Percentiles rank a stretch among this genome's conserved stretches.
These are phyloP conservation scores for Xenosphaeropsis pyriputrescens DNA, from an alignment of 2,329 filamentous ascomycete species.

Conservation along the genomic window DNA sequence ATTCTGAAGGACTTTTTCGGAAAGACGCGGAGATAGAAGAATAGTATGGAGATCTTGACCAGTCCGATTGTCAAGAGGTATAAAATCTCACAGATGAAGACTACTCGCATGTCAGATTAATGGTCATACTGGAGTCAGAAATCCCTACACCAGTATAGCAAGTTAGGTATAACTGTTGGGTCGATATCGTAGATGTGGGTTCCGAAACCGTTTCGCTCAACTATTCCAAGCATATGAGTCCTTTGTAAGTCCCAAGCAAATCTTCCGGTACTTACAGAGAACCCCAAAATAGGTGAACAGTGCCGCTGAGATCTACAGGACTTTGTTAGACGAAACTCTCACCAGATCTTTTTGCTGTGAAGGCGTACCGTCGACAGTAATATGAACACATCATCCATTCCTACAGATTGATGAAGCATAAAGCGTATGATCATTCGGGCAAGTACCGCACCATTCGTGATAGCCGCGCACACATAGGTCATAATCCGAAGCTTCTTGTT, in stretches of 20 bases:
- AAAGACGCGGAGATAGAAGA: conserved; percentile 28
- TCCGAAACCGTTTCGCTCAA: conserved; percentile 3
- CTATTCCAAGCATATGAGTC: not conserved
- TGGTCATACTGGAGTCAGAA: not conserved
- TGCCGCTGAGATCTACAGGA: not conserved
- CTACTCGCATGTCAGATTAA: not conserved
- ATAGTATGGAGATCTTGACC: conserved; percentile 24
- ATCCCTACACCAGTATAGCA: conserved; percentile 1
- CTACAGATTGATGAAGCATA: not conserved
- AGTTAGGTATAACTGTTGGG: not conserved
- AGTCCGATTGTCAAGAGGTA: conserved; percentile 24
- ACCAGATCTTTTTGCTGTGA: not conserved
- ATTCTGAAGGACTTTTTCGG: conserved; percentile 15
- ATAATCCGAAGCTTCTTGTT: not conserved
- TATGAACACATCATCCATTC: not conserved
- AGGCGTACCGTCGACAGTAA: not conserved
- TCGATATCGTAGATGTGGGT: conserved; percentile 5
- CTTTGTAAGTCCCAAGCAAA: not conserved
- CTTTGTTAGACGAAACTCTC: not conserved
- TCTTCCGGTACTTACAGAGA: not conserved
- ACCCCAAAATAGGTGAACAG: not conserved
- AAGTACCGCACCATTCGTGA: not conserved
- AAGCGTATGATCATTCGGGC: not conserved
- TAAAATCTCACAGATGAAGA: conserved; percentile 21
- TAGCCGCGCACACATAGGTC: not conserved